Conservation (phyloP, 2,329 filamentous ascomycete species). For the Cladophialophora chaetospira region DNA sequence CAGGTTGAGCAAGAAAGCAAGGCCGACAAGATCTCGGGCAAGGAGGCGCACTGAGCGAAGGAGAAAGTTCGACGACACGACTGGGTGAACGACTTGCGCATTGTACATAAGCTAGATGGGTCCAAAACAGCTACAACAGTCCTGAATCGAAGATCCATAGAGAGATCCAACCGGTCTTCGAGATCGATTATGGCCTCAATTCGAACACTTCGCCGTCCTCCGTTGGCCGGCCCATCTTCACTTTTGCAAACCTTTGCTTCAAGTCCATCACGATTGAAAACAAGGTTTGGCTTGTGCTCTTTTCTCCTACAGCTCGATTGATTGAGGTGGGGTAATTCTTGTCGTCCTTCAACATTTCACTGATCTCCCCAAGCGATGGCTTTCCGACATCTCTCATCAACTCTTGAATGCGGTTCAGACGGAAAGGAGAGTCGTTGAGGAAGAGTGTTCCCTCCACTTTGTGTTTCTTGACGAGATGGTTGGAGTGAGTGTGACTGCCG, state of each 20-base stretch:
- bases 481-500: constrained; percentile 47
- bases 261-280: constrained; percentile 47
- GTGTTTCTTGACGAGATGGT: constrained; percentile 44
- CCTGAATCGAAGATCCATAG: background rate
- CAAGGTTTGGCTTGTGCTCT: constrained; percentile 38
- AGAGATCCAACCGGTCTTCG: background rate
- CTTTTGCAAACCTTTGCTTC: constrained; percentile 35
- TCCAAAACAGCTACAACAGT: constrained; percentile 12
- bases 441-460: constrained; percentile 22
- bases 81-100: constrained; percentile 2
- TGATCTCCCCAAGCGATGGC: constrained; percentile 28
- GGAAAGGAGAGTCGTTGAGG: constrained; percentile 34
- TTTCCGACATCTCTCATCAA: constrained; percentile 30
- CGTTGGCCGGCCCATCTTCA: constrained; percentile 40
- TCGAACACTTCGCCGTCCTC: constrained; percentile 35
- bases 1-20: constrained; percentile 52
- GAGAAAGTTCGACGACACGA: background rate
- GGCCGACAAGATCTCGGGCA: constrained; percentile 36
- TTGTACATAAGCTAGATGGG: constrained; percentile 30
- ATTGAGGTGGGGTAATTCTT: constrained; percentile 39
- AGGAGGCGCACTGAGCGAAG: constrained; percentile 30
- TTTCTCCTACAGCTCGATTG: constrained; percentile 37
- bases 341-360: constrained; percentile 40
- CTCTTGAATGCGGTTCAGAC: constrained; percentile 38
- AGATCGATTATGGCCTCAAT: constrained; percentile 29